These are phyloP conservation scores for Fusarium compactum DNA, from an alignment of 2,329 filamentous ascomycete genomes.

Conservation along the genomic window DNA sequence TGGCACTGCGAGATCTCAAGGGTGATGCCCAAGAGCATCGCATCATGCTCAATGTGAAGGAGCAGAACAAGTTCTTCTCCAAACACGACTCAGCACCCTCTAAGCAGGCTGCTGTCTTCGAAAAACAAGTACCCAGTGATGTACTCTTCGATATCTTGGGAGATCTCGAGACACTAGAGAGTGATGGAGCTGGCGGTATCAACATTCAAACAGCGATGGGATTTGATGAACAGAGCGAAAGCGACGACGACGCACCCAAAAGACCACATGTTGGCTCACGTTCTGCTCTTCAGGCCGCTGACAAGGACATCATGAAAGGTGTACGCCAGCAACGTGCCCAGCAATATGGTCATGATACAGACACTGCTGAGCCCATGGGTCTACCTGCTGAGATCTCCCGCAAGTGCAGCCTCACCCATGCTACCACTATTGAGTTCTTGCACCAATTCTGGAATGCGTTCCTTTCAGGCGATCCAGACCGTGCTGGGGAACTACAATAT, in stretches of 20 bases:
- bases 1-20: conserved; percentile 83
- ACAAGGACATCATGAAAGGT: conserved; percentile 74
- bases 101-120: conserved; percentile 66
- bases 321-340: conserved; percentile 72
- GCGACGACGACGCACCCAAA: conserved; percentile 70
- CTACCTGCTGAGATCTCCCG: conserved; percentile 67
- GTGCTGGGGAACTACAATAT: conserved; percentile 82
- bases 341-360: conserved; percentile 63
- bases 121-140: conserved; percentile 75
- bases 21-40: conserved; percentile 79
- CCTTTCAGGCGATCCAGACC: conserved; percentile 85
- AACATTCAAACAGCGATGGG: conserved; percentile 75
- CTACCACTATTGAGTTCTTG: conserved; percentile 94
- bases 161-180: conserved; percentile 68
- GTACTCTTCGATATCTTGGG: conserved; percentile 74
- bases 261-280: conserved; percentile 75
- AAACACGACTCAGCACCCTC: conserved; percentile 64
- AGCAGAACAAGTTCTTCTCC: conserved; percentile 86
- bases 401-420: conserved; percentile 78
- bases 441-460: conserved; percentile 97
- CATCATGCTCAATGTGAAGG: conserved; percentile 87
- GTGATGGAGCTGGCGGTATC: conserved; percentile 63
- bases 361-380: conserved; percentile 65
- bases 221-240: conserved; percentile 77
- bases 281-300: conserved; percentile 71